These are phyloP conservation scores for Tricholoma furcatifolium DNA, from an alignment of 768 basidiomycete species.

Conservation along the genomic window DNA sequence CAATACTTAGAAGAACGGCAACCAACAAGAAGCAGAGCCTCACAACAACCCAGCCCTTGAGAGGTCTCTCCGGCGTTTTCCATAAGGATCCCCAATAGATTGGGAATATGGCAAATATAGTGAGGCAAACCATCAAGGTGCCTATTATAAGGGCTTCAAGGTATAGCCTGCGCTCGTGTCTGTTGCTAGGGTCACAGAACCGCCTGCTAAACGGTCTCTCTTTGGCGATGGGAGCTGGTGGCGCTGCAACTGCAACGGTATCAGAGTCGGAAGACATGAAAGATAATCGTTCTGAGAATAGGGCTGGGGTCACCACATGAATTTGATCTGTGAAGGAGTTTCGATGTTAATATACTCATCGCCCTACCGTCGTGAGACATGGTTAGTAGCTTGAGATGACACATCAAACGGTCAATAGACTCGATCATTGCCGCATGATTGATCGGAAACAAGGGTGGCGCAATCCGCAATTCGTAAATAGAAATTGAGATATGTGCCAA, in stretches of 20 bases:
- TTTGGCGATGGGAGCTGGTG: not conserved
- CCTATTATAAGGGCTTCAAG: conserved; percentile 13
- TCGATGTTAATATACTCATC: too few species aligned
- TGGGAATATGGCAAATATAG: conserved; percentile 20
- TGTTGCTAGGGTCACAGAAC: conserved; percentile 11
- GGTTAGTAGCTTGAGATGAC: too few species aligned
- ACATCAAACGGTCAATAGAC: too few species aligned
- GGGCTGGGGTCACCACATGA: too few species aligned
- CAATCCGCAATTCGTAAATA: too few species aligned
- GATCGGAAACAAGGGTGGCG: too few species aligned
- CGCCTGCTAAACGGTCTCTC: conserved; percentile 9
- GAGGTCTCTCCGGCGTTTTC: conserved; percentile 19
- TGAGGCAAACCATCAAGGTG: conserved; percentile 11
- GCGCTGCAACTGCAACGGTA: not conserved
- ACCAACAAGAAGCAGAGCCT: not conserved
- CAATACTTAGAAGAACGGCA: not conserved
- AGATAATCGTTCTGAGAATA: too few species aligned
- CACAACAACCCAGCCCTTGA: conserved; percentile 23
- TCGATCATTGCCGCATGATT: too few species aligned
- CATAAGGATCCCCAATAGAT: conserved; percentile 25
- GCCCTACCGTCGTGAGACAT: too few species aligned
- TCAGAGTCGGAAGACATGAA: not conserved
- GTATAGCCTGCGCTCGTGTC: conserved; percentile 14
- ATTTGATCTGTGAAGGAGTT: too few species aligned
- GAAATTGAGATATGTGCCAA: too few species aligned